Conservation (phyloP, 2,329 filamentous ascomycete species). For the Claviceps humidiphila region DNA sequence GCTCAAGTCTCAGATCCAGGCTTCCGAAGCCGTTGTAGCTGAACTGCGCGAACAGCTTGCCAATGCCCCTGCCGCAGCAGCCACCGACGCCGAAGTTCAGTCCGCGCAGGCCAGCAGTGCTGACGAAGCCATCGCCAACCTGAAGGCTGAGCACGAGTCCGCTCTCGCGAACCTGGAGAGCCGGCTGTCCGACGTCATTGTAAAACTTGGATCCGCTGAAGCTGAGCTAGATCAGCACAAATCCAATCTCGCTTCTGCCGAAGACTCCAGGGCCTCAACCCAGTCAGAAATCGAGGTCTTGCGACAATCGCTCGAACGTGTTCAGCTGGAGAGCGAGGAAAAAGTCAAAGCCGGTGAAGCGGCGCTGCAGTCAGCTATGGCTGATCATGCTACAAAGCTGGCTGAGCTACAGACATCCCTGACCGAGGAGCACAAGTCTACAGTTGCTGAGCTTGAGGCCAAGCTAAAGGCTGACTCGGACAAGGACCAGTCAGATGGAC, state of each 20-base stretch:
- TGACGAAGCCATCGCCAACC: slow-evolving; percentile 28
- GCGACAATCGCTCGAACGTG: slow-evolving; percentile 35
- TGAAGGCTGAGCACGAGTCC: slow-evolving; percentile 37
- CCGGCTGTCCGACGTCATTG: slow-evolving; percentile 33
- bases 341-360: slow-evolving; percentile 20
- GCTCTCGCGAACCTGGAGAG: slow-evolving; percentile 33
- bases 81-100: slow-evolving; percentile 26
- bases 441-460: slow-evolving; percentile 36
- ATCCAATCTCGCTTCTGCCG: slow-evolving; percentile 33
- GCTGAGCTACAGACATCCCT: slow-evolving; percentile 36
- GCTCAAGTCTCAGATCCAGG: slow-evolving; percentile 42
- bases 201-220: slow-evolving; percentile 39
- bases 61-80: slow-evolving; percentile 23
- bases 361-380: slow-evolving; percentile 23
- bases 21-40: slow-evolving; percentile 41
- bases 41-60: slow-evolving; percentile 40
- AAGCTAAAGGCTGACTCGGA: slow-evolving; percentile 38
- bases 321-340: slow-evolving; percentile 20
- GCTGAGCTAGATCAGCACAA: slow-evolving; percentile 37
- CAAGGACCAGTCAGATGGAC: slow-evolving; percentile 29
- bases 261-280: slow-evolving; percentile 34
- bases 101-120: slow-evolving; percentile 25
- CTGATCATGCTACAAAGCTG: slow-evolving; percentile 37
- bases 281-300: slow-evolving; percentile 34
- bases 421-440: slow-evolving; percentile 34